Base-by-base conservation (phyloP, 2,329 filamentous ascomycete species). In the Pseudocercospora fijiensis region DNA sequence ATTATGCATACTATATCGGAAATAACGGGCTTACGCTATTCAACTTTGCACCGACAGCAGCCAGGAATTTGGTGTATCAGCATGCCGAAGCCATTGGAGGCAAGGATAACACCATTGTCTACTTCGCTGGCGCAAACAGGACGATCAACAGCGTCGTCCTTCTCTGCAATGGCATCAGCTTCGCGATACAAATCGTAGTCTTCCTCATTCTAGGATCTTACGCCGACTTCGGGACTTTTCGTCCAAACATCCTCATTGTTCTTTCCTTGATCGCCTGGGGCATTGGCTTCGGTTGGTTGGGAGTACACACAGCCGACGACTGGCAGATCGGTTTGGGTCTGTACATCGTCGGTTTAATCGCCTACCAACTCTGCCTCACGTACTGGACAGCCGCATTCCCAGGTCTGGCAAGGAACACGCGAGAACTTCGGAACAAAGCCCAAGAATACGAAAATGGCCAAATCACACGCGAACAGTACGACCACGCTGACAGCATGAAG, bases 371-470 rank as follows among this genome's bases (percentile, higher is more conserved):
- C 2, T 87, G 85, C 0, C 77, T 89, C 56, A 89, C 87, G 0
- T 90, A 89, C 73, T 90, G 87, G 86, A 88, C 86, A 0, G 86
- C 88, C 0, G 86, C 87, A 0, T 87, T 87, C 62, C 84, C 85
- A 3, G 80, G 83, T 0, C 75, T 87, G 7, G 84, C 85, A 4
- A 75, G 84, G 6, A 86, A 86, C 67, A 84, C 83, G 0, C 70
- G 73, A 1, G 78, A 82, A 24, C 76, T 86, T 71, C 78, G 84
- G 26, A 73, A 76, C 1, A 81, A 81, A 59, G 83, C 84, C 4
- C 77, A 79, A 33, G 77, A 79, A n/a, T 83, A 80, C 58, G 78
- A 78, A 22, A 75, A 78, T 1, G 82, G 86, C 2, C 77, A 76
- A 0, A 86, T 90, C 49, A 81, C 80, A 1, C 80, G 84, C 7